Evolutionary conservation across 2,329 filamentous ascomycete species (phyloP), one percentile per base, ranked within the genome.

Genomic region (Phyllosticta citribraziliensis): DNA sequence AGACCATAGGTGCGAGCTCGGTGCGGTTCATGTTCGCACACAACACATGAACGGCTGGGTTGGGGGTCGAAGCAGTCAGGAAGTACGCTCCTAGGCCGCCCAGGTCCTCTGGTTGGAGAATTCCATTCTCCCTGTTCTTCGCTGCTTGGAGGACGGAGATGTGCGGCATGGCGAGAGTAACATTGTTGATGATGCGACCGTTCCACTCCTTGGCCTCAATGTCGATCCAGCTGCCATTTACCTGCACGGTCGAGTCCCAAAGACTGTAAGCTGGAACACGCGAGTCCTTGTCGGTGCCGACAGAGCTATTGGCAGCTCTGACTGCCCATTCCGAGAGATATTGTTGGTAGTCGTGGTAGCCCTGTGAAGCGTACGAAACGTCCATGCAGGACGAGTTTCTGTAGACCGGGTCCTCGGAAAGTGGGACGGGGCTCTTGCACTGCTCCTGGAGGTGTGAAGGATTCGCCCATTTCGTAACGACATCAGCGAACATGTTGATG

Each of bases 101-200:
- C 2, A 80, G 69, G 24, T 80, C 76, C 57, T 72, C 72, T 0
- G 89, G 89, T 66, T 93, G 89, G 9, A 89, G 72, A 30, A 94
- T 89, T 0, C 74, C 70, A 67, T 93, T 93, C 9, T 74, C 70
- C 0, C 78, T 73, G 65, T 87, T 77, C 9, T 77, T 81, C 0
- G 87, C 85, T 0, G 89, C 88, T 12, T 77, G 73, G 35, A 88
- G 84, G 0, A 94, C 79, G 0, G 86, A 84, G 0, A 85, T 78
- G 66, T 94, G 89, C 0, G 89, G 89, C 81, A 92, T 87, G 0
- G 88, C 88, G 65, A 92, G 78, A 0, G 87, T 88, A 25, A 91
- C 83, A 64, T 92, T 91, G 69, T 91, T 89, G 67, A 93, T 76
- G 47, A 88, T 78, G 25, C 88, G 79, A 0, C 76, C 73, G 58